A percentile compares a stretch with the other conserved stretches of the same genome.
Conservation (phyloP, 1,139 yeast genomes). For the Yueomyces sp. region DNA sequence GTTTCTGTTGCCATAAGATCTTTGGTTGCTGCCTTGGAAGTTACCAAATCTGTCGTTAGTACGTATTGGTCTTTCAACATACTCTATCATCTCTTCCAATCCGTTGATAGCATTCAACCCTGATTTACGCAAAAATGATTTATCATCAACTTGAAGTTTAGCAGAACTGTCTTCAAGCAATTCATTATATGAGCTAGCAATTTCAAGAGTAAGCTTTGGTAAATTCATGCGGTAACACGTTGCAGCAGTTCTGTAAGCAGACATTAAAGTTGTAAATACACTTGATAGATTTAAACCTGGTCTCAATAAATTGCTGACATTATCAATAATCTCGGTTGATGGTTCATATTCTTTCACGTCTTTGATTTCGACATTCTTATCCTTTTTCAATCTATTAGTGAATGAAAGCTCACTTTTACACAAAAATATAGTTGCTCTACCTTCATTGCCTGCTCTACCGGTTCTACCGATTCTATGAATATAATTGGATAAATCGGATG, state of each 20-base stretch:
- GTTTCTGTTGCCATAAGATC: background rate
- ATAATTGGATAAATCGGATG: constrained; percentile 62
- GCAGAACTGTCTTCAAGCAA: constrained; percentile 12
- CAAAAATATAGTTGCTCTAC: constrained; percentile 46
- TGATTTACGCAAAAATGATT: constrained; percentile 7
- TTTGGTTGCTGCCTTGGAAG: background rate
- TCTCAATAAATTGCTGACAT: constrained; percentile 20
- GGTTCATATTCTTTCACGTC: constrained; percentile 26
- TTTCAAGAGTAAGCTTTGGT: constrained; percentile 9
- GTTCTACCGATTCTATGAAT: constrained; percentile 95
- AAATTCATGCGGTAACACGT: constrained; percentile 14
- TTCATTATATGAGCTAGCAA: constrained; percentile 17
- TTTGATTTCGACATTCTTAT: constrained; percentile 39
- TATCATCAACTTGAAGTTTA: constrained; percentile 11
- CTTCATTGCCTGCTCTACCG: constrained; percentile 82
- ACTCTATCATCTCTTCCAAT: too few species aligned
- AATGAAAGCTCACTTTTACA: constrained; percentile 39
- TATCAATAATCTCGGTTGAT: constrained; percentile 13
- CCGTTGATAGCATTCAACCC: constrained; percentile 5
- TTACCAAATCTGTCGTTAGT: background rate
- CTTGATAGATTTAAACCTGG: constrained; percentile 15
- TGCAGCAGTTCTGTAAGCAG: constrained; percentile 16
- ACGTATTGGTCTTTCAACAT: background rate
- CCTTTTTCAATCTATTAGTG: constrained; percentile 29
- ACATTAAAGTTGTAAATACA: constrained; percentile 14